Evolutionary conservation across 2,329 filamentous ascomycete species (phyloP).

Genomic region (Plenodomus tracheiphilus): DNA sequence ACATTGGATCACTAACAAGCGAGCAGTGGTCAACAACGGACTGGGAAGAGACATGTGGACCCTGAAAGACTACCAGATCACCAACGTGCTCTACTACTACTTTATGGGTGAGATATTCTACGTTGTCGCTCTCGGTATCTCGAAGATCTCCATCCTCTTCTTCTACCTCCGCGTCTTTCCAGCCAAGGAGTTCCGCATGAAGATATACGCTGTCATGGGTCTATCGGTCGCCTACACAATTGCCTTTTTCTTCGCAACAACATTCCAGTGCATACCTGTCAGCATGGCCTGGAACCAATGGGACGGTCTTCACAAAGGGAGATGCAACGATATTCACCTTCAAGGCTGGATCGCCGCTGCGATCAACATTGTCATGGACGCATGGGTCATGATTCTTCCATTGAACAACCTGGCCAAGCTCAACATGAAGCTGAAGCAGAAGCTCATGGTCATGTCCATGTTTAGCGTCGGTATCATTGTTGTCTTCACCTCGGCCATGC

Average conservation of each 20-base stretch:
- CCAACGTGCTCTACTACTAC: conserved; percentile 44
- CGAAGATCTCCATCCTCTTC: conserved; percentile 41
- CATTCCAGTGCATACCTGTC: conserved; percentile 56
- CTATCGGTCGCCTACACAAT: conserved; percentile 34
- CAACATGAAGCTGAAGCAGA: conserved; percentile 38
- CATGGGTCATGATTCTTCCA: conserved; percentile 35
- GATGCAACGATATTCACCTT: conserved; percentile 39
- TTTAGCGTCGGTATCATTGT: conserved; percentile 47
- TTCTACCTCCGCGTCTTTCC: conserved; percentile 44
- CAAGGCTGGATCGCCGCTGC: conserved; percentile 36
- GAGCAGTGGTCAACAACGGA: conserved; percentile 36
- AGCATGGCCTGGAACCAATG: conserved; percentile 52
- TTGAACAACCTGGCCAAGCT: conserved; percentile 34
- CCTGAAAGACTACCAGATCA: conserved; percentile 46
- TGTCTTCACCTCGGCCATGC: conserved; percentile 47
- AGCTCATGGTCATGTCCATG: conserved; percentile 42
- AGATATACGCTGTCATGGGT: conserved; percentile 30
- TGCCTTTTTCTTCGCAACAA: conserved; percentile 54
- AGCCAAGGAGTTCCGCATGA: conserved; percentile 24
- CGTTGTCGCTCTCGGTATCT: conserved; percentile 30
- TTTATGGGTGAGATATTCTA: conserved; percentile 39
- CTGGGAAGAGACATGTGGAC: conserved; percentile 59
- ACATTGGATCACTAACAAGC: background rate
- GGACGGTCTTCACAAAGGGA: conserved; percentile 29
- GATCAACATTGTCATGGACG: conserved; percentile 39